A percentile compares a stretch with the other conserved stretches of the same genome.
Evolutionary conservation across 768 basidiomycete species (phyloP).

Genomic region (Tulasnella sp.): DNA sequence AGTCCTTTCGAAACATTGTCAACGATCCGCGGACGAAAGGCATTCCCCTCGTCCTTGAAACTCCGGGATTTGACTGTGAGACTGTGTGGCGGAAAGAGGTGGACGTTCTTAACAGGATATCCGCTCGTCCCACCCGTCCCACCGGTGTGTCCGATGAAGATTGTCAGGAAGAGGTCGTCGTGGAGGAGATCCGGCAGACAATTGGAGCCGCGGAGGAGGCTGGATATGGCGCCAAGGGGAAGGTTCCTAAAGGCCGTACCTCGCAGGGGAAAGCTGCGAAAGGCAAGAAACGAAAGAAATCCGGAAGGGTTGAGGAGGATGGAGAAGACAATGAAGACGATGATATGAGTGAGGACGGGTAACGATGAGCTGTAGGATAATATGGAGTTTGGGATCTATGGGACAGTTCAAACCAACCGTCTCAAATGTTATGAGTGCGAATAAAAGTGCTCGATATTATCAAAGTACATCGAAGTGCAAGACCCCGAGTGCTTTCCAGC

Average conservation of each 20-base stretch:
- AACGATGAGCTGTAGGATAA: not conserved
- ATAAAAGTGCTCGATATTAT: no score
- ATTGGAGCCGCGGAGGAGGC: conserved; percentile 25
- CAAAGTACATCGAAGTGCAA: no score
- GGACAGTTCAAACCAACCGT: no score
- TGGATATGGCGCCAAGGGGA: conserved; percentile 32
- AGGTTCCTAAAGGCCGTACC: not conserved
- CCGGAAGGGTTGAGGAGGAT: not conserved
- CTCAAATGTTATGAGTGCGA: no score
- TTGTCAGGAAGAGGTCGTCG: not conserved
- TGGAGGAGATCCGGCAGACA: conserved; percentile 23
- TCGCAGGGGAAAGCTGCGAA: not conserved
- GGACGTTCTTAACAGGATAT: conserved; percentile 56
- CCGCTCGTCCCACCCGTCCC: not conserved
- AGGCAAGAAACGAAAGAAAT: conserved; percentile 5
- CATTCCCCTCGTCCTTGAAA: conserved; percentile 83
- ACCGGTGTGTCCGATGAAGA: no score
- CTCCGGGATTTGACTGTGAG: conserved; percentile 68
- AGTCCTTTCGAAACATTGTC: conserved; percentile 66
- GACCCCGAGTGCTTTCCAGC: no score
- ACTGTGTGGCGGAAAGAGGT: conserved; percentile 79
- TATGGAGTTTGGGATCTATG: not conserved
- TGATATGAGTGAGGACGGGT: not conserved
- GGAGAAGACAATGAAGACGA: not conserved
- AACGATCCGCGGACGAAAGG: conserved; percentile 66